Percentiles rank a stretch among this genome's conserved stretches.
phyloP scores from a whole-genome alignment of 768 basidiomycete genomes.

The Hygrocybe coccinea region DNA sequence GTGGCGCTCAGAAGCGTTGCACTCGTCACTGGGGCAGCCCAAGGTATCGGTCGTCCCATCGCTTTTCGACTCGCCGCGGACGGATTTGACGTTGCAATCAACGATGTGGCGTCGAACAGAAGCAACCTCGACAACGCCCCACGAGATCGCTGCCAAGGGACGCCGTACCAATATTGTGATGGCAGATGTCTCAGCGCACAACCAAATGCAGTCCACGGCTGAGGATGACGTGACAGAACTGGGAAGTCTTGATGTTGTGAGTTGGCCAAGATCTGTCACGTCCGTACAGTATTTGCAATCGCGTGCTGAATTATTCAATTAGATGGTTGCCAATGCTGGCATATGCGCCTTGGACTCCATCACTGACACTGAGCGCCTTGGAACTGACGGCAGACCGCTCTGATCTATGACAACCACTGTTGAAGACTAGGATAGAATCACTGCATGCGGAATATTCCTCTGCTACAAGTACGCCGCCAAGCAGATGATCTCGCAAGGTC shows the following conservation, averaged over 20 bases:
- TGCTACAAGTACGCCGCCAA: constrained; percentile 33
- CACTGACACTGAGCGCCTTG: background rate
- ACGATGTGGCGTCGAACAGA: constrained; percentile 22
- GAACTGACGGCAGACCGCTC: background rate
- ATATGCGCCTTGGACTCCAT: constrained; percentile 15
- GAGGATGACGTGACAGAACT: constrained; percentile 6
- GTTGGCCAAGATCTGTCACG: background rate
- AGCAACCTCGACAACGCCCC: constrained; percentile 11
- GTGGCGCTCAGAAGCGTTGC: constrained; percentile 20
- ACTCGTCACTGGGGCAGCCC: constrained; percentile 27
- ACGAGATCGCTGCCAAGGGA: constrained; percentile 18
- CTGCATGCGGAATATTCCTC: constrained; percentile 29
- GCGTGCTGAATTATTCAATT: no score
- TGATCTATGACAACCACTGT: constrained; percentile 18
- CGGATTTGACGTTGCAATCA: constrained; percentile 26
- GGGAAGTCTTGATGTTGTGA: constrained; percentile 21
- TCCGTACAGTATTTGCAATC: background rate
- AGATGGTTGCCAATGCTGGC: constrained; percentile 39
- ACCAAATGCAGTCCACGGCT: constrained; percentile 21
- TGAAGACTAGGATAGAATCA: constrained; percentile 29
- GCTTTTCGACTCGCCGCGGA: constrained; percentile 26
- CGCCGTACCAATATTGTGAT: constrained; percentile 12
- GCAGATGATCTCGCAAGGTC: constrained; percentile 24
- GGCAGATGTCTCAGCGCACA: constrained; percentile 22
- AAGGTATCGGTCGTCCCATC: constrained; percentile 27